Evolutionary conservation across 345 rosid species (phyloP), one percentile per base, ranked within the genome.

Genomic region (Hibiscus syriacus): DNA sequence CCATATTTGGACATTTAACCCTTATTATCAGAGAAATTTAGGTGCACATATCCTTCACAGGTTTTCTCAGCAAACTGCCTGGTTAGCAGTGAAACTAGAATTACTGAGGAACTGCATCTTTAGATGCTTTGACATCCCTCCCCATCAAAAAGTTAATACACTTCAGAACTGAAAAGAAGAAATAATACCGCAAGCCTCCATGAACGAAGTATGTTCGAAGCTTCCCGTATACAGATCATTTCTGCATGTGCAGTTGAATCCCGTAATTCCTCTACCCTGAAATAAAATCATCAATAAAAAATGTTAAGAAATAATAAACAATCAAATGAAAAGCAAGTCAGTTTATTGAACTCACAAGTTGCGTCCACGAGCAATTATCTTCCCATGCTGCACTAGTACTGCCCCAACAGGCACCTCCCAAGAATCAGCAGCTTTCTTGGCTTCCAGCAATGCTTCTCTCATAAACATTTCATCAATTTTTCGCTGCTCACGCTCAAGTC

Each of bases 381-480:
- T 87, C 72, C 99, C 97, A 25, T 83, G 78, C 67, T 89, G 96
- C 68, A 94, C 99, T 69, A 94, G 79, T 55, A 94, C 96, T 45
- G 97, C 97, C 45, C 99, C 99, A 17, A 91, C 95, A 62, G 97
- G 99, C 54, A 94, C 99, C 76, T 94, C 99, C 99, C 99, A 94
- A 14, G 80, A 72, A 81, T 94, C 97, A 69, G 89, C 95, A 62
- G 99, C 99, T 77, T 89, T 91, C 70, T 86, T 85, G 71, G 97
- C 97, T 86, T 94, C 99, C 63, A 82, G 55, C 34, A 94, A 66
- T 1, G 99, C 99, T 81, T 94, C 99, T 76, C 83, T 86, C 99
- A 94, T 91, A 80, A 86, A 94, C 74, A 86, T 83, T 76, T 89
- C 97, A 77, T 94, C 99, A 56, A 68, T 58, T 76, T 76, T 85